These are phyloP conservation scores for Curvularia hawaiiensis DNA, from an alignment of 2,329 filamentous ascomycete genomes.

Conservation along the genomic window DNA sequence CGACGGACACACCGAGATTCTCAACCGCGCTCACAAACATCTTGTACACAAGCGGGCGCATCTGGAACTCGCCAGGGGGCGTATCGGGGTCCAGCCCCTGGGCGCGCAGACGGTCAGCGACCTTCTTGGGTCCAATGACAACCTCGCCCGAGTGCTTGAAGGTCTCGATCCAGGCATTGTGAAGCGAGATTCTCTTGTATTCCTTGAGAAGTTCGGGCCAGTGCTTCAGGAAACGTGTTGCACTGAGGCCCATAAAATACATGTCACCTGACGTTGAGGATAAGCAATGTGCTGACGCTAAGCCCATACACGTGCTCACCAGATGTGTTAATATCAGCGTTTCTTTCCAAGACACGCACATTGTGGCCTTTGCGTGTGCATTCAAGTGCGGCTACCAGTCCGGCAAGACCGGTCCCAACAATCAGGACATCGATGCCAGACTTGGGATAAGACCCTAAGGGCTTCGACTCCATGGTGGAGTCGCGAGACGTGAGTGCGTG, in stretches of 20 bases:
- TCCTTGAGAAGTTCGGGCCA: constrained; percentile 60
- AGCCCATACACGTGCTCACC: constrained; percentile 45
- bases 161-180: constrained; percentile 61
- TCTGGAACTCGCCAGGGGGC: constrained; percentile 61
- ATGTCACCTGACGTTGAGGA: constrained; percentile 56
- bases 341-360: constrained; percentile 51
- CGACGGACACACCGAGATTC: constrained; percentile 50
- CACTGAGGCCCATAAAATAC: constrained; percentile 64
- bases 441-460: constrained; percentile 58
- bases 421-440: constrained; percentile 50
- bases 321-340: constrained; percentile 57
- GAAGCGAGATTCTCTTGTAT: constrained; percentile 58
- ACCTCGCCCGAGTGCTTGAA: constrained; percentile 59
- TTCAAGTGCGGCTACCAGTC: constrained; percentile 47
- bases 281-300: constrained; percentile 9
- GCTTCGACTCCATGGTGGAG: constrained; percentile 54
- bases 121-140: constrained; percentile 56
- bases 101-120: constrained; percentile 56
- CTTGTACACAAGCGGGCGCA: constrained; percentile 61
- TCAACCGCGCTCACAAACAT: constrained; percentile 60
- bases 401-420: constrained; percentile 48
- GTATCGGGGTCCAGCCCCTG: constrained; percentile 54
- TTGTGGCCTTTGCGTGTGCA: constrained; percentile 49
- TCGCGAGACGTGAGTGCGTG: constrained; percentile 54
- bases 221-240: constrained; percentile 60